Conservation (phyloP, 495 filamentous ascomycete genomes). For the Aspergillus cavernicola region DNA sequence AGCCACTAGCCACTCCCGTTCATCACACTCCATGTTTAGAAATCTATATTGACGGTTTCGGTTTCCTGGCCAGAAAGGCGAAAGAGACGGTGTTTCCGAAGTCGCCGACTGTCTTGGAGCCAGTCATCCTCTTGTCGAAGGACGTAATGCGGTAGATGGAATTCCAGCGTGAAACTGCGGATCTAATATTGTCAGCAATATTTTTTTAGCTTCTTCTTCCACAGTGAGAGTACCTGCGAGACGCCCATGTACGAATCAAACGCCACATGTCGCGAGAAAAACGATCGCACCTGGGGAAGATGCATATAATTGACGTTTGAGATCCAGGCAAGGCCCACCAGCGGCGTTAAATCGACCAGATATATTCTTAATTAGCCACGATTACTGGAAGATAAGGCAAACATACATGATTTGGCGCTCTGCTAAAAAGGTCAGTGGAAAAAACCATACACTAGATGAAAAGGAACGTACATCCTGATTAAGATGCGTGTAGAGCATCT, state of each 20-base stretch:
- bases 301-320: constrained; percentile 12
- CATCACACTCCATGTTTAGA: neutral
- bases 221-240: constrained; percentile 12
- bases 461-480: constrained; percentile 9
- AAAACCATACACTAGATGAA: neutral
- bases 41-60: too few species aligned
- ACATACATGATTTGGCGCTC: constrained; percentile 17
- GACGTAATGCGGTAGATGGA: constrained; percentile 29
- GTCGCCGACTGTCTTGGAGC: constrained; percentile 12
- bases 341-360: constrained; percentile 18
- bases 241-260: constrained; percentile 19
- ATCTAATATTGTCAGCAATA: constrained; percentile 4
- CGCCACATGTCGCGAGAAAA: constrained; percentile 17
- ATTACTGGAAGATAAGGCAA: neutral
- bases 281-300: constrained; percentile 16
- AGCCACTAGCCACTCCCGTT: neutral
- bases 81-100: constrained; percentile 18
- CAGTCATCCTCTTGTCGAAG: constrained; percentile 14
- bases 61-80: constrained; percentile 2
- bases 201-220: neutral
- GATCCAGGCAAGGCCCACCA: constrained; percentile 12
- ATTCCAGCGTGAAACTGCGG: constrained; percentile 22
- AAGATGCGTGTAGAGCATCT: constrained; percentile 13
- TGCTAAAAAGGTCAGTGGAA: constrained; percentile 11
- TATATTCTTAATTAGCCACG: constrained; percentile 12